Evolutionary conservation across 495 filamentous ascomycete genomes (phyloP).

Genomic region (Xylaria palmicola): DNA sequence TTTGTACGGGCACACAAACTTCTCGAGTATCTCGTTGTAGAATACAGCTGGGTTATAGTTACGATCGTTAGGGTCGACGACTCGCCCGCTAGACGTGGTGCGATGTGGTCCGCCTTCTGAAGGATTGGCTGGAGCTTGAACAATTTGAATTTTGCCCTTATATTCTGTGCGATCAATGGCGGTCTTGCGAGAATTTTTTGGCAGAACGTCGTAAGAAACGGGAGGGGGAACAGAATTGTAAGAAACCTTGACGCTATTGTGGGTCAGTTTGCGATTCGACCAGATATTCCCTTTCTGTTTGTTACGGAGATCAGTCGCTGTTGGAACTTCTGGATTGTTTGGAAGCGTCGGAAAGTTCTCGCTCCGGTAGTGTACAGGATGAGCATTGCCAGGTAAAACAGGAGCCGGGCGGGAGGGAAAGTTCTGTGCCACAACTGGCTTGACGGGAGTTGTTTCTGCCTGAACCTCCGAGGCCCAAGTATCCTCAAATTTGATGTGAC

Average conservation of each 20-base stretch:
- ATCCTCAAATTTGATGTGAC: constrained; percentile 1
- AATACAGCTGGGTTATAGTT: constrained; percentile 31
- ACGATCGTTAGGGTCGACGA: constrained; percentile 31
- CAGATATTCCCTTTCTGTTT: neutral
- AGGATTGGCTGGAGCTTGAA: constrained; percentile 8
- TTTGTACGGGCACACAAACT: constrained; percentile 41
- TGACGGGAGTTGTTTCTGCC: neutral
- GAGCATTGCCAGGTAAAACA: neutral
- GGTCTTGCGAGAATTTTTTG: constrained; percentile 12
- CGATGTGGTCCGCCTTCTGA: neutral
- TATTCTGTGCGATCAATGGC: constrained; percentile 26
- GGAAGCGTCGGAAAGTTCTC: constrained; percentile 7
- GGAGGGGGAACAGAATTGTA: constrained; percentile 7
- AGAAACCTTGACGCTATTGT: neutral
- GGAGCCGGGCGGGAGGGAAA: neutral
- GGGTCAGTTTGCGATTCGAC: neutral
- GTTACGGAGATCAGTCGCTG: neutral
- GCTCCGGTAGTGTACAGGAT: constrained; percentile 5
- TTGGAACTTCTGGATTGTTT: neutral
- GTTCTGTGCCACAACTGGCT: neutral
- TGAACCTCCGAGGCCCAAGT: neutral
- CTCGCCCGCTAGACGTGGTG: constrained; percentile 6
- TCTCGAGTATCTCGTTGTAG: constrained; percentile 23
- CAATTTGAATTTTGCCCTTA: constrained; percentile 6
- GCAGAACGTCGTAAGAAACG: constrained; percentile 1